Percentiles rank a stretch among this genome's conserved stretches.
phyloP scores from a whole-genome alignment of 2,329 filamentous ascomycete genomes.

The Penicillium griseofulvum region DNA sequence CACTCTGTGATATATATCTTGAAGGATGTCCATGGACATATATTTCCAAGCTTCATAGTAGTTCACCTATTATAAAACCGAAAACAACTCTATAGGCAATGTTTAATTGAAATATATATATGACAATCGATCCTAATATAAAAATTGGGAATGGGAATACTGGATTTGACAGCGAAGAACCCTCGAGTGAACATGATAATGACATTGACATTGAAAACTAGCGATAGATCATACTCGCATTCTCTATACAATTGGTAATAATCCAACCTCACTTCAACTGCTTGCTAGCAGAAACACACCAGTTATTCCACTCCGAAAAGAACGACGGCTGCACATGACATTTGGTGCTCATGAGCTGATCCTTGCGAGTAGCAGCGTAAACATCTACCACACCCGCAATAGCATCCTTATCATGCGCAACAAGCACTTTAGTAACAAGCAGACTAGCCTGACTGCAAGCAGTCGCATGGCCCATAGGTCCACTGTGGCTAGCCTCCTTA shows the following conservation, averaged over 20 bases:
- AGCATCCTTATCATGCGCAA: slow-evolving; percentile 49
- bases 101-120: not conserved
- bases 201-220: slow-evolving; percentile 2
- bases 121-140: too few relatives aligned
- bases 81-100: not conserved
- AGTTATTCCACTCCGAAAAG: slow-evolving; percentile 72
- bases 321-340: slow-evolving; percentile 63
- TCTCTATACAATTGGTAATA: not conserved
- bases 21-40: not conserved
- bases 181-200: not conserved
- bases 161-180: not conserved
- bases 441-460: slow-evolving; percentile 64
- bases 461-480: slow-evolving; percentile 67
- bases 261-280: slow-evolving; percentile 31
- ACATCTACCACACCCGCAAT: slow-evolving; percentile 59
- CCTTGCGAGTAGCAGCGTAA: slow-evolving; percentile 62
- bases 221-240: not conserved
- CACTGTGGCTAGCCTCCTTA: slow-evolving; percentile 54
- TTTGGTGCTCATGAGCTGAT: slow-evolving; percentile 58
- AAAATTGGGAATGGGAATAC: not conserved
- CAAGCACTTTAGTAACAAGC: slow-evolving; percentile 44
- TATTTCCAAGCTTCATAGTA: not conserved
- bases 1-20: not conserved
- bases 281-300: slow-evolving; percentile 55
- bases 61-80: not conserved